Evolutionary conservation across 2,329 filamentous ascomycete genomes (phyloP), one percentile per base, ranked within the genome.

Genomic region (Aspergillus latus): DNA sequence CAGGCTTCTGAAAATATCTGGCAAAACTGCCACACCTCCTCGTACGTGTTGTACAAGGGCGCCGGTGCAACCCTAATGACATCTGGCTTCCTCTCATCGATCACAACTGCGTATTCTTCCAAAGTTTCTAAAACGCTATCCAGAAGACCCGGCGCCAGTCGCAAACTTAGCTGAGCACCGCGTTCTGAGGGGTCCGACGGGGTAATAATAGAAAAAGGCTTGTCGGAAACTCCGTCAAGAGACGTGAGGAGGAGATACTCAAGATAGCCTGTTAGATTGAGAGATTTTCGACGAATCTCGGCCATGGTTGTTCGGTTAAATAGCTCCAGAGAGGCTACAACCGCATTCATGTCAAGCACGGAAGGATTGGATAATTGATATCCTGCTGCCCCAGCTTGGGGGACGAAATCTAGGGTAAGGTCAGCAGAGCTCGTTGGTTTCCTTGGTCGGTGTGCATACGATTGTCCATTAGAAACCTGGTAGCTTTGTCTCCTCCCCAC

Each of bases 291-390:
- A 34, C 91, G 81, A 45, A 96, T 73, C 3, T 82, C 82, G 4
- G 75, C 69, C 82, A 96, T 92, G 40, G 76, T 80, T 0, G 90
- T 90, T 69, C 85, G 81, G 61, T 82, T 82, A 71, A 94, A 94
- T 26, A 96, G 81, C 26, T 86, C 85, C 5, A 96, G 77, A 1
- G 88, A 87, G 0, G 86, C 90, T 8, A 84, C 78, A 2, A 96
- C 80, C n/a, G 86, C 84, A 11, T 88, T 88, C 45, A 92, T 82
- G 66, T 95, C 90, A 6, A 94, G 78, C 9, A 87, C 89, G 0
- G 85, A 90, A 1, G 89, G 90, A 70, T 96, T 97, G 49, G 87
- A 90, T n/a, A 93, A 72, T 72, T 96, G 90, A 74, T 85, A 96
- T 3, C 92, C 92, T 34, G 81, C 85, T 0, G 92, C 92, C 39